Evolutionary conservation across 495 filamentous ascomycete genomes (phyloP), one percentile per base, ranked within the genome.

Genomic region (Tricharina praecox): DNA sequence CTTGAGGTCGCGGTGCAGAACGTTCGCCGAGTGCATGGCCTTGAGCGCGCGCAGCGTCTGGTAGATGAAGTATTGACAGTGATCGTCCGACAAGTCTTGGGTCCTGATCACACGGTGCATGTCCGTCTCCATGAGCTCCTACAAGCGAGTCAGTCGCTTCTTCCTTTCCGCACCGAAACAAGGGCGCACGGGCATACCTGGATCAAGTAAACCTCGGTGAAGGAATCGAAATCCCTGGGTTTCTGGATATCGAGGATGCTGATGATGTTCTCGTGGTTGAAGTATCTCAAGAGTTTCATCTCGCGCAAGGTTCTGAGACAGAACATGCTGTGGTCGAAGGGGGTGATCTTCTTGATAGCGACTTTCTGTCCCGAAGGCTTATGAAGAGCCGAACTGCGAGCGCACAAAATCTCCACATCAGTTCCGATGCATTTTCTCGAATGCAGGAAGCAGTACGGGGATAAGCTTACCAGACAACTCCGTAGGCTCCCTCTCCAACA

Each of bases 1-100:
- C 67, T 99, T 99, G 43, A 99, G 67, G 64, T 99, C 92, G 56
- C 92, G 81, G 63, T 99, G 92, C 8, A 99, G 78, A 23, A 99
- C 92, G 54, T 99, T 99, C 52, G 92, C 92, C 21, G 85, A 93
- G 68, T 99, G 92, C 81, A 99, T 96, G 35, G 92, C 92, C 69
- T 99, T 99, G 58, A 99, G 69, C 13, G 90, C 92, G 56, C 92
- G 87, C 44, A 99, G 73, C 8, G 92, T 99, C 69, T 99, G 92
- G 71, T 99, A 99, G 66, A 99, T 99, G 70, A 99, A 99, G 65
- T 95, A 99, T 65, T 99, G 92, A 72, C 92, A 99, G 62, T 99
- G 92, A 58, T 95, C 92, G 58, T 99, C 92, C 3, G 92, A 95
- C 23, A 99, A 74, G 46, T 95, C 90, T 68, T 99, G 92, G 45